These are phyloP conservation scores for Brettanomyces anomalus DNA, from an alignment of 805 yeast genomes.

Conservation along the genomic window DNA sequence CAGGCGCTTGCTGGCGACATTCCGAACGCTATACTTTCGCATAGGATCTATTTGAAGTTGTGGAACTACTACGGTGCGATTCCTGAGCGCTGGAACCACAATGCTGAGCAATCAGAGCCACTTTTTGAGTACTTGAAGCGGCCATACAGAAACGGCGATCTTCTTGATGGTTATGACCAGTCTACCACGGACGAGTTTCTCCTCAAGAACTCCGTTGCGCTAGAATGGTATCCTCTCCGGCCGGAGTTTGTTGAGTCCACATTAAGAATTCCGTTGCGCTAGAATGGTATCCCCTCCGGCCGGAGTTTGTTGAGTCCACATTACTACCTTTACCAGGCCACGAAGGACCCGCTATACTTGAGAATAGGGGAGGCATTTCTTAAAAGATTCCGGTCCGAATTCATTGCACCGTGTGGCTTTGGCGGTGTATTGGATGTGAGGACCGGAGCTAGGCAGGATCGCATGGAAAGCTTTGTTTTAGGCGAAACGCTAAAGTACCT, in stretches of 20 bases:
- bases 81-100: slow-evolving; percentile 79
- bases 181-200: slow-evolving; percentile 17
- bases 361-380: slow-evolving; percentile 65
- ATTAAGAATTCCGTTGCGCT: slow-evolving; percentile 42
- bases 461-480: slow-evolving; percentile 88
- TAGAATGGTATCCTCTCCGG: slow-evolving; percentile 89
- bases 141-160: slow-evolving; percentile 13
- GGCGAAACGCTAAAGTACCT: slow-evolving; percentile 84
- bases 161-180: slow-evolving; percentile 12
- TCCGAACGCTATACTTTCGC: slow-evolving; percentile 51
- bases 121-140: slow-evolving; percentile 6
- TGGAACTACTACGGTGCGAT: slow-evolving; percentile 77
- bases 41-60: slow-evolving; percentile 56
- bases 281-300: slow-evolving; percentile 91
- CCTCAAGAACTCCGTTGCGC: slow-evolving; percentile 32
- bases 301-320: slow-evolving; percentile 86
- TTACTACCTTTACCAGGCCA: slow-evolving; percentile 76
- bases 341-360: slow-evolving; percentile 75
- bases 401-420: slow-evolving; percentile 67
- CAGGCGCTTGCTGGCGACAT: slow-evolving; percentile 73
- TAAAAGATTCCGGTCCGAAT: slow-evolving; percentile 41
- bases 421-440: slow-evolving; percentile 65
- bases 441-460: slow-evolving; percentile 53
- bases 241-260: slow-evolving; percentile 92
- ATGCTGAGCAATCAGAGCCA: slow-evolving; percentile 15